Evolutionary conservation across 2,329 filamentous ascomycete genomes (phyloP).

Genomic region (Zasmidium citrigriseum): DNA sequence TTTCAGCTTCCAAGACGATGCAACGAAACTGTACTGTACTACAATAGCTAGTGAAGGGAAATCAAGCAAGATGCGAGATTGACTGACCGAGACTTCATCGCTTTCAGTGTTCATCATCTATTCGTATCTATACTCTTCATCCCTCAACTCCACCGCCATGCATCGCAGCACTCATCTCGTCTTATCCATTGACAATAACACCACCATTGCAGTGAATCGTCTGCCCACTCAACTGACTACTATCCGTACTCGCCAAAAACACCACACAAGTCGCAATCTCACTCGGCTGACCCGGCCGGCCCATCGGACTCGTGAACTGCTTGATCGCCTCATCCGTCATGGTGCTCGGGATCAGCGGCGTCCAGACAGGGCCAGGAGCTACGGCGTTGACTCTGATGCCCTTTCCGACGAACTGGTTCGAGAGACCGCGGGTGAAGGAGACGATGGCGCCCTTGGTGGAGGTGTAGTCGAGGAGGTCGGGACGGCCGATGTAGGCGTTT

Average conservation of each 20-base stretch:
- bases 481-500: conserved; percentile 79
- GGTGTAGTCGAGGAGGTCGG: conserved; percentile 80
- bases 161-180: neutral
- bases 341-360: conserved; percentile 71
- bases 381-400: conserved; percentile 78
- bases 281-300: conserved; percentile 74
- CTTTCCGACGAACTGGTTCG: conserved; percentile 70
- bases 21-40: conserved; percentile 4
- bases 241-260: conserved; percentile 75
- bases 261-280: conserved; percentile 83
- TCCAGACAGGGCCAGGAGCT: conserved; percentile 79
- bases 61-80: neutral
- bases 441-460: conserved; percentile 77
- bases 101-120: neutral
- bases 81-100: neutral
- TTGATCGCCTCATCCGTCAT: conserved; percentile 72
- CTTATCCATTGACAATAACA: conserved; percentile 51
- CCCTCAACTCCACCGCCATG: too few species aligned
- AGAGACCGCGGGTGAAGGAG: conserved; percentile 74
- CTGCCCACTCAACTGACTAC: conserved; percentile 73
- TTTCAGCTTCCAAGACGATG: neutral
- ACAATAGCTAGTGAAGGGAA: conserved; percentile 4
- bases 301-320: conserved; percentile 73
- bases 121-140: too few species aligned
- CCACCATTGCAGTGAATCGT: conserved; percentile 66